A percentile compares a stretch with the other conserved stretches of the same genome.
Conservation (phyloP, 2,329 filamentous ascomycete genomes). For the Diaporthe ilicicola region DNA sequence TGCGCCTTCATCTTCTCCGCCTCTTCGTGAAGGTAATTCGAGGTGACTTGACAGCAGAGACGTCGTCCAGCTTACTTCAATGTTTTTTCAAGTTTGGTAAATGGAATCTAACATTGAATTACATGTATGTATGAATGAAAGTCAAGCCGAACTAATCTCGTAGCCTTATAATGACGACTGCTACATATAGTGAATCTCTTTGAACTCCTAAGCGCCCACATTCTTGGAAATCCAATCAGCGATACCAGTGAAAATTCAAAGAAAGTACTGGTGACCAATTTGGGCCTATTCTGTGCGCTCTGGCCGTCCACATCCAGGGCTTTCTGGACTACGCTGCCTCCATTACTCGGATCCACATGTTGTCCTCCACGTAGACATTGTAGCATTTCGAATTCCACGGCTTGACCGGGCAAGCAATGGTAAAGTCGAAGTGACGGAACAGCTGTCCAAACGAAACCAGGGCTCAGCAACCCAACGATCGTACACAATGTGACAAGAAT, state of each 20-base stretch:
- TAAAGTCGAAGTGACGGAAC: constrained; percentile 27
- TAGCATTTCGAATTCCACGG: constrained; percentile 20
- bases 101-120: no score
- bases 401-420: constrained; percentile 7
- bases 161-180: no score
- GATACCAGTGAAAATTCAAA: neutral
- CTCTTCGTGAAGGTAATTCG: no score
- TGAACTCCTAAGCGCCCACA: no score
- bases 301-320: no score
- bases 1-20: no score
- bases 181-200: no score
- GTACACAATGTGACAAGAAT: neutral
- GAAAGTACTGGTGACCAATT: neutral
- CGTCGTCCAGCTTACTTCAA: no score
- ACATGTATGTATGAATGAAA: no score
- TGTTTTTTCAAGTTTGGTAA: no score
- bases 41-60: no score
- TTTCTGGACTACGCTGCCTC: neutral
- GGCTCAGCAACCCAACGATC: neutral
- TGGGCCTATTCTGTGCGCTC: neutral
- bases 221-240: neutral
- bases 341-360: constrained; percentile 6
- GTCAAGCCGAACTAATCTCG: no score
- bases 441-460: neutral
- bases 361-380: constrained; percentile 24